Percentiles rank a stretch among this genome's conserved stretches.
phyloP scores from a whole-genome alignment of 2,329 filamentous ascomycete genomes.

The Sporothrix brasiliensis region DNA sequence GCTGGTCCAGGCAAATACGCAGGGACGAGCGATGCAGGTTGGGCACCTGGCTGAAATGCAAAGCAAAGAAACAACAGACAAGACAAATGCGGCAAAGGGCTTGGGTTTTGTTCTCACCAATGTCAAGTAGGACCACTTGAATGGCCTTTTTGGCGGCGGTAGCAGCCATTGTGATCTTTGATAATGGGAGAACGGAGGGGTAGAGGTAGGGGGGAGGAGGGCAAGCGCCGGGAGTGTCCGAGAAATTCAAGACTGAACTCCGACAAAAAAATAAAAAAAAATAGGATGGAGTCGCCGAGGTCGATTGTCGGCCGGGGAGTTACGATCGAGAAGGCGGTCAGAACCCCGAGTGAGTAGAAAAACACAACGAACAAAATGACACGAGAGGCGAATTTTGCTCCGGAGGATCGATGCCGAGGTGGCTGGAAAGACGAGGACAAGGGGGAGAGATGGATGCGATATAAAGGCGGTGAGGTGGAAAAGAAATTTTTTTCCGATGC shows the following conservation, averaged over 20 bases:
- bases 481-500: neutral
- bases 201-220: neutral
- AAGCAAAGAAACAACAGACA: slow-evolving; percentile 5
- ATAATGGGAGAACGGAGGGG: neutral
- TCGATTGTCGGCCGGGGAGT: neutral
- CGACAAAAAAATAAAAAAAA: neutral
- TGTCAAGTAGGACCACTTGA: slow-evolving; percentile 59
- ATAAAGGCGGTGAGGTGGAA: slow-evolving; percentile 29
- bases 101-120: slow-evolving; percentile 51
- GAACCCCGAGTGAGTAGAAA: neutral
- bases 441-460: neutral
- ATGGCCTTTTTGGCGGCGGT: slow-evolving; percentile 40
- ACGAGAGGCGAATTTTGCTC: slow-evolving; percentile 5
- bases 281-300: slow-evolving; percentile 18
- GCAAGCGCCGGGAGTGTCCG: slow-evolving; percentile 6
- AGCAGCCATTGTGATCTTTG: slow-evolving; percentile 33
- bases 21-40: neutral
- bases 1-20: slow-evolving; percentile 45
- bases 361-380: neutral
- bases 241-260: neutral
- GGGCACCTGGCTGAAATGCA: neutral
- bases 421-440: slow-evolving; percentile 1
- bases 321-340: slow-evolving; percentile 20
- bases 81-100: neutral
- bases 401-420: slow-evolving; percentile 16